Percentiles rank a stretch among this genome's conserved stretches.
Evolutionary conservation across 495 filamentous ascomycete species (phyloP).

Genomic region (Aspergillus bertholletiae): DNA sequence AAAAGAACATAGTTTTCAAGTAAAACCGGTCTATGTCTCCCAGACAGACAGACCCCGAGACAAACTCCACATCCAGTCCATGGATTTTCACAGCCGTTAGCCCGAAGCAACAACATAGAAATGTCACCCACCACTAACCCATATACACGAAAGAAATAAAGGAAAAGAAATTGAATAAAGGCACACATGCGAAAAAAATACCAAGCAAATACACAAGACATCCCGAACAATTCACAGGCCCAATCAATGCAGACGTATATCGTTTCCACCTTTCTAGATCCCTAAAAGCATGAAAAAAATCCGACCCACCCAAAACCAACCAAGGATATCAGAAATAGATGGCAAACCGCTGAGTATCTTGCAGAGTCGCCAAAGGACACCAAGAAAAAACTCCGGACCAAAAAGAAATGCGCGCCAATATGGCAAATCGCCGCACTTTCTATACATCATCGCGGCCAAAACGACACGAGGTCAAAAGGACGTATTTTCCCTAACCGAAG

Average conservation of each 20-base stretch:
- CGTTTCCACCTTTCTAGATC: conserved; percentile 53
- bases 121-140: conserved; percentile 37
- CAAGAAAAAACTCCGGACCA: conserved; percentile 36
- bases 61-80: conserved; percentile 43
- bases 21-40: conserved; percentile 36
- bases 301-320: conserved; percentile 37
- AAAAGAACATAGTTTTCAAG: conserved; percentile 26
- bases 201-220: conserved; percentile 20
- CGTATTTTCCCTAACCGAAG: conserved; percentile 38
- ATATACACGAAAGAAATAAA: conserved; percentile 40
- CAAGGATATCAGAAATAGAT: conserved; percentile 24
- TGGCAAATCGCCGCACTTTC: conserved; percentile 42
- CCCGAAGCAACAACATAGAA: conserved; percentile 33
- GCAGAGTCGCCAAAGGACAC: conserved; percentile 31
- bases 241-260: conserved; percentile 53
- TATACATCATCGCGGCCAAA: conserved; percentile 44
- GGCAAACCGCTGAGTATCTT: conserved; percentile 27
- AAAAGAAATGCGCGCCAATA: conserved; percentile 34
- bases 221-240: conserved; percentile 41
- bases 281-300: conserved; percentile 36
- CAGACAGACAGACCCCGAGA: conserved; percentile 31
- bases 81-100: conserved; percentile 42
- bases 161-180: conserved; percentile 16
- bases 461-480: conserved; percentile 25
- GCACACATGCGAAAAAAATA: conserved; percentile 27